Base-by-base conservation (phyloP, 2,329 filamentous ascomycete species). In the Colletotrichum neosansevieriae region DNA sequence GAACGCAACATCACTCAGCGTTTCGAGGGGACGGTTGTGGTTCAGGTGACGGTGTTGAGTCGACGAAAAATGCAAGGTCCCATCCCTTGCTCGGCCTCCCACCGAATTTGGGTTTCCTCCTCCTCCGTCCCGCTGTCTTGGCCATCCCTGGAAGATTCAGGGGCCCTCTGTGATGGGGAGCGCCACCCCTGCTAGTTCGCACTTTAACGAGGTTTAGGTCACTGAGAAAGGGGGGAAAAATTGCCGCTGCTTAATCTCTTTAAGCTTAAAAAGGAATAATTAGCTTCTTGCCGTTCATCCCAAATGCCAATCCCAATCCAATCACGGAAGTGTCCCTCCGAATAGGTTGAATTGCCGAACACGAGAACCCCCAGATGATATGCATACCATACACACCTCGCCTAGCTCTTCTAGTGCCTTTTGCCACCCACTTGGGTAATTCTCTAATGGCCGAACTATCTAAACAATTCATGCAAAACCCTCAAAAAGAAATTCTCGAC, bases 21-120 rank as follows among this genome's bases (percentile, higher is more conserved):
- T 58, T 51, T 60, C 45, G 32, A 44, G 36, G 34, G 19, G 38
- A 45, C 13, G n/a, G 15, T 13, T 7, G 34, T 24, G 36, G 34
- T 53, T 51, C 47, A 53, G 58, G 47, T 47, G 45, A 61, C 58
- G 58, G 47, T 61, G 58, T 61, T 47, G 58, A 61, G 58, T 29
- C 45, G 36, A 36, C 15, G 38, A 13, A 40, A 40, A 50, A 24
- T 42, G 34, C 45, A 42, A 61, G 47, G 47, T 47, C 17, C 17
- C 34, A 21, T 24, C 45, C 32, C 32, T 51, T 32, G 19, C 36
- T 34, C 15, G 36, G 47, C 45, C 17, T 40, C 29, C 40, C 36
- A 40, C 40, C 60, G 32, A 12, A 49, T 56, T 54, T 49, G 61
- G 54, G 21, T 29, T 36, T 45, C 12, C n/a, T 54, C 34, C n/a